phyloP scores from a whole-genome alignment of 345 rosid species.

The Lenwebbia sp. region DNA sequence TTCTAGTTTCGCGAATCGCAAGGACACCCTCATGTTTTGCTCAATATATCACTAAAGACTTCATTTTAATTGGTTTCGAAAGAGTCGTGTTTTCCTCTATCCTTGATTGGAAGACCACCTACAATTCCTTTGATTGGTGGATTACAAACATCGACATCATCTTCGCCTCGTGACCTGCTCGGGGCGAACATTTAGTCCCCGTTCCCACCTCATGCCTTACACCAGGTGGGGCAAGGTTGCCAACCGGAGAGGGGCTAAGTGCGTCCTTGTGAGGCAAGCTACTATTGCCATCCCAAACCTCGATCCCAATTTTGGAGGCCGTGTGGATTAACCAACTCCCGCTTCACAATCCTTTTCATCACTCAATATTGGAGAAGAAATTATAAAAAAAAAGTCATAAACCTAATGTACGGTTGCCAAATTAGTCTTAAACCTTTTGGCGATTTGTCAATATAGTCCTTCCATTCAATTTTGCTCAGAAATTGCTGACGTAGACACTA shows the following conservation, averaged over 20 bases:
- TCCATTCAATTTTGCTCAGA: too few relatives aligned
- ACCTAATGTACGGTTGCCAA: too few relatives aligned
- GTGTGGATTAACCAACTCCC: too few relatives aligned
- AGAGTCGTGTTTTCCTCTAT: not conserved
- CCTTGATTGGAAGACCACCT: not conserved
- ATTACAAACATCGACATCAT: not conserved
- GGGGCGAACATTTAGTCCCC: not conserved
- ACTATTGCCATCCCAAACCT: too few relatives aligned
- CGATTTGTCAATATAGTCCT: too few relatives aligned
- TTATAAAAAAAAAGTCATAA: too few relatives aligned
- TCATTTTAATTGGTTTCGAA: not conserved
- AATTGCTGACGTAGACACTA: too few relatives aligned
- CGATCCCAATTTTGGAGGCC: too few relatives aligned
- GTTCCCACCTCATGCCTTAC: not conserved
- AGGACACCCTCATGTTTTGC: not conserved
- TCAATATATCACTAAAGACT: not conserved
- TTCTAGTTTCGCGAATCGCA: not conserved
- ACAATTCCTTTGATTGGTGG: not conserved
- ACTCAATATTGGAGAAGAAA: too few relatives aligned
- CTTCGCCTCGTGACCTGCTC: not conserved
- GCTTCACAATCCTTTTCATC: too few relatives aligned
- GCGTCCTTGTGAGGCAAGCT: not conserved
- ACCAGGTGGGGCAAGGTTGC: not conserved
- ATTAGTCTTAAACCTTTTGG: rapidly evolving
- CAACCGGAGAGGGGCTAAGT: too few relatives aligned